These are phyloP conservation scores for Amanita fuliginea DNA, from an alignment of 768 basidiomycete species.

Conservation along the genomic window DNA sequence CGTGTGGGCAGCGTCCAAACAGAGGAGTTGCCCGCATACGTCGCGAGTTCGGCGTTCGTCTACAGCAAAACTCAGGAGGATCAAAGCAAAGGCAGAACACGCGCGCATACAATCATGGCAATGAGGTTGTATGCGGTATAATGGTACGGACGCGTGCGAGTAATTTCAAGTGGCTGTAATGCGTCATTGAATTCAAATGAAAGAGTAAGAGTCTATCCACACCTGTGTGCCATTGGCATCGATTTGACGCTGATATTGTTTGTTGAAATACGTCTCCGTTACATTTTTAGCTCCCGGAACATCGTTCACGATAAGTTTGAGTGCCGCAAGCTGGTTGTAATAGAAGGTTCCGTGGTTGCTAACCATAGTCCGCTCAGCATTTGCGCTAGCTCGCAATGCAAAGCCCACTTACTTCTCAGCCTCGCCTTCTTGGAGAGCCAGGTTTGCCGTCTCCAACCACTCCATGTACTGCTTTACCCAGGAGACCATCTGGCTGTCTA, in stretches of 20 bases:
- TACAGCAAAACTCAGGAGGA: constrained; percentile 12
- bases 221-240: constrained; percentile 48
- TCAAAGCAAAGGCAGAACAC: neutral
- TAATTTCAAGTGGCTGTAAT: constrained; percentile 45
- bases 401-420: constrained; percentile 35
- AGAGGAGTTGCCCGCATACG: constrained; percentile 31
- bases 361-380: neutral
- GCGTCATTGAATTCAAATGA: neutral
- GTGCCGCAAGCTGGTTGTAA: constrained; percentile 45
- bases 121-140: constrained; percentile 60
- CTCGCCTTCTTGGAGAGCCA: constrained; percentile 34
- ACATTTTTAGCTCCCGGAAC: constrained; percentile 32
- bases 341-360: constrained; percentile 65
- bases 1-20: constrained; percentile 41
- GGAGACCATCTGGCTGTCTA: constrained; percentile 34
- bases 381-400: neutral
- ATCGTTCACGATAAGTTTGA: constrained; percentile 46
- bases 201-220: constrained; percentile 2
- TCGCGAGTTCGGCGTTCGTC: constrained; percentile 47
- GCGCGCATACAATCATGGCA: constrained; percentile 46
- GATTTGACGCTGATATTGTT: constrained; percentile 42
- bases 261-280: constrained; percentile 38
- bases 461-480: constrained; percentile 43
- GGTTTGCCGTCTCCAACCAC: constrained; percentile 42
- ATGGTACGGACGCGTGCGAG: constrained; percentile 52